Conservation (phyloP, 2,329 filamentous ascomycete species). For the Phaeomoniella chlamydospora region DNA sequence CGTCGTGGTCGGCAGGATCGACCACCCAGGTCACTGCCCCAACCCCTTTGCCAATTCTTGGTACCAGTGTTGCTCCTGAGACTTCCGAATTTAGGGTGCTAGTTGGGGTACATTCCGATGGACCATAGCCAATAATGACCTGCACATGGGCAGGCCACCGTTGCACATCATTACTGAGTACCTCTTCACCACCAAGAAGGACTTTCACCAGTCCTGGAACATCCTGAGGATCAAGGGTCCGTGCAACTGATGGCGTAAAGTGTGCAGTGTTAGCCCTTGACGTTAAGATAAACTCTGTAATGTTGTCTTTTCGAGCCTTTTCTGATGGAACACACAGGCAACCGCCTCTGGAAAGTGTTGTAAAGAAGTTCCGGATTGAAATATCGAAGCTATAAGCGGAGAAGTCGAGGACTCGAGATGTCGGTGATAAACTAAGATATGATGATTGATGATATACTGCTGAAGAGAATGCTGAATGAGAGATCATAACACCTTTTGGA, state of each 20-base stretch:
- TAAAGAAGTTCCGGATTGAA: constrained; percentile 8
- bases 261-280: no score
- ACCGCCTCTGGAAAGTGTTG: constrained; percentile 6
- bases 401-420: constrained; percentile 7
- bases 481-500: constrained; percentile 48
- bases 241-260: constrained; percentile 40
- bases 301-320: constrained; percentile 23
- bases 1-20: constrained; percentile 21
- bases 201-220: constrained; percentile 19
- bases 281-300: no score
- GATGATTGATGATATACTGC: no score
- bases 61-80: constrained; percentile 37
- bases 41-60: constrained; percentile 23
- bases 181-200: constrained; percentile 32
- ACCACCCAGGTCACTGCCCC: constrained; percentile 23
- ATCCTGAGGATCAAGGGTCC: constrained; percentile 16
- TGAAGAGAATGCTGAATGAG: constrained; percentile 44
- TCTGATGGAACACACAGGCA: constrained; percentile 14
- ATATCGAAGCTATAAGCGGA: constrained; percentile 10
- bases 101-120: constrained; percentile 41
- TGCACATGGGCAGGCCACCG: constrained; percentile 49
- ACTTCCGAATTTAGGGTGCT: constrained; percentile 50
- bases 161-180: constrained; percentile 44
- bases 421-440: no score
- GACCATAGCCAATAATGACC: constrained; percentile 43